A percentile compares a stretch with the other conserved stretches of the same genome.
Evolutionary conservation across 805 yeast species (phyloP).

Genomic region (Candida sanyiensis): DNA sequence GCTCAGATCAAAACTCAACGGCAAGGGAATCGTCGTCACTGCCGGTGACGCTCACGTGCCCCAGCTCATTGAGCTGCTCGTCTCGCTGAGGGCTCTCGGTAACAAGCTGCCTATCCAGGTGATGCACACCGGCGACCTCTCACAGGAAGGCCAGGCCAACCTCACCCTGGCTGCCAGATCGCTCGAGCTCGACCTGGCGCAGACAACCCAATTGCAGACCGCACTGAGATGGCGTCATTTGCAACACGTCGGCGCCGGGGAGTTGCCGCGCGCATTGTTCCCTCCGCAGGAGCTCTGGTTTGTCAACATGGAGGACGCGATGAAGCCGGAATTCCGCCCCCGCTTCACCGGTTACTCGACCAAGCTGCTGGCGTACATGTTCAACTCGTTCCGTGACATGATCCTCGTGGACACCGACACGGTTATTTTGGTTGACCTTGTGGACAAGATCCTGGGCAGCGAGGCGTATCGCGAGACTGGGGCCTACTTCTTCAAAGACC

Average conservation of each 20-base stretch:
- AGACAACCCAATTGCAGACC: not conserved
- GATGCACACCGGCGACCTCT: conserved; percentile 32
- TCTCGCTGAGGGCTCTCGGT: conserved; percentile 31
- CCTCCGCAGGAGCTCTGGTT: conserved; percentile 36
- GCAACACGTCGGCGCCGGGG: conserved; percentile 17
- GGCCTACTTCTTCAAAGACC: conserved; percentile 42
- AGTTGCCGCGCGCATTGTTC: conserved; percentile 15
- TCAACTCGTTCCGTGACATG: conserved; percentile 43
- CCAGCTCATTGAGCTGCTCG: conserved; percentile 31
- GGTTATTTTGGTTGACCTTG: conserved; percentile 36
- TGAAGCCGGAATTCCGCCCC: conserved; percentile 16
- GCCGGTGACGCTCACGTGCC: conserved; percentile 26
- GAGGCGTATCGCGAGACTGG: conserved; percentile 29
- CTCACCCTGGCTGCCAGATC: conserved; percentile 27
- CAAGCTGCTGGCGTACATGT: conserved; percentile 43
- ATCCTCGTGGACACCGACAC: conserved; percentile 49
- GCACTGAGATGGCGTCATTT: not conserved
- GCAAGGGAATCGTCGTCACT: conserved; percentile 30
- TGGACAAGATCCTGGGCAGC: conserved; percentile 29
- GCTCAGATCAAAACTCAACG: conserved; percentile 26
- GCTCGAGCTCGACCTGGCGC: not conserved
- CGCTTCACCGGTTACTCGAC: conserved; percentile 36
- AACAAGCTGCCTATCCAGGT: conserved; percentile 38
- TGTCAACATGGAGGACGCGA: conserved; percentile 27
- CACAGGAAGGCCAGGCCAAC: conserved; percentile 24